A percentile compares a stretch with the other conserved stretches of the same genome.
phyloP scores from a whole-genome alignment of 202 grass and related monocot genomes.

The Zoysia matrella region DNA sequence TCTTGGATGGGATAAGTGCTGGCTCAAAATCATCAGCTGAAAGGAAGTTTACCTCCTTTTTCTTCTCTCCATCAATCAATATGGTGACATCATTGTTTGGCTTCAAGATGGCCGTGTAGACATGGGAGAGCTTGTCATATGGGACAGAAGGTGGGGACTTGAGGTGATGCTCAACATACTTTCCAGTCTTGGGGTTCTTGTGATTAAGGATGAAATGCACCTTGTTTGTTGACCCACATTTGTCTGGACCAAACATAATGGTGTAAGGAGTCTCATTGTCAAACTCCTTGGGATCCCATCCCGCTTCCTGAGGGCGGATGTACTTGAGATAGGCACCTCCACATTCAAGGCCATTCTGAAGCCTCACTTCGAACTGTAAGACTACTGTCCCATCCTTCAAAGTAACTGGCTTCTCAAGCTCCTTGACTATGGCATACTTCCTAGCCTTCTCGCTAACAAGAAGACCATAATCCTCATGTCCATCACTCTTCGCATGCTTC shows the following conservation, averaged over 20 bases:
- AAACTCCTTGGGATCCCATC: conserved; percentile 79
- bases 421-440: conserved; percentile 95
- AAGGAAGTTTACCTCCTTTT: conserved; percentile 84
- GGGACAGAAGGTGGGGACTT: conserved; percentile 91
- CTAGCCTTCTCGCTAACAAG: conserved; percentile 77
- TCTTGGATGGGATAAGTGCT: conserved; percentile 80
- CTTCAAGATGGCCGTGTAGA: conserved; percentile 91
- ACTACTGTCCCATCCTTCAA: conserved; percentile 79
- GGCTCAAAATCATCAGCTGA: conserved; percentile 88
- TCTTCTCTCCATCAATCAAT: conserved; percentile 85
- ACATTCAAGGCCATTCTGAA: conserved; percentile 96
- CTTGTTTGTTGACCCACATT: conserved; percentile 97
- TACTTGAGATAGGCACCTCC: conserved; percentile 95
- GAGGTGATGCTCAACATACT: conserved; percentile 92
- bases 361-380: conserved; percentile 85
- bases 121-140: conserved; percentile 82
- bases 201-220: conserved; percentile 96
- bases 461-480: conserved; percentile 93
- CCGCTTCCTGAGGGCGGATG: conserved; percentile 66
- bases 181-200: conserved; percentile 92
- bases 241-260: conserved; percentile 98
- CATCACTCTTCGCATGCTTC: conserved; percentile 91
- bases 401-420: conserved; percentile 64
- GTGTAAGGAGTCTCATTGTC: conserved; percentile 86
- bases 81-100: conserved; percentile 85